Conservation (phyloP, 257 asterid species). For the Solanum chiquidenum region DNA sequence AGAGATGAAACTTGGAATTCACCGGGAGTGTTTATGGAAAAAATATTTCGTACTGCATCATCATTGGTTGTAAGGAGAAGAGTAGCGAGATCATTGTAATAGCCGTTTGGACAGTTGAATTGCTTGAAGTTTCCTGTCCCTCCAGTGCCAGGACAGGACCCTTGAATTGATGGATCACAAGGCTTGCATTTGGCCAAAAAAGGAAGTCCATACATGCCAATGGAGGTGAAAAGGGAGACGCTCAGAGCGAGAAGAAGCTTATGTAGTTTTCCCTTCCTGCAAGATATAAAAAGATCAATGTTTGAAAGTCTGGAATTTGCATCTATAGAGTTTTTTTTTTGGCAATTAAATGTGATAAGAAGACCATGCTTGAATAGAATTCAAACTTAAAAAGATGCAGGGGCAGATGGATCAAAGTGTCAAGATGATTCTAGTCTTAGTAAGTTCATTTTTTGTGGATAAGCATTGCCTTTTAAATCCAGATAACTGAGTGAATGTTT, state of each 20-base stretch:
- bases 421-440: not conserved
- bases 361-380: not conserved
- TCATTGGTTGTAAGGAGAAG: constrained; percentile 79
- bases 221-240: constrained; percentile 77
- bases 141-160: constrained; percentile 65
- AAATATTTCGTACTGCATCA: constrained; percentile 71
- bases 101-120: constrained; percentile 83
- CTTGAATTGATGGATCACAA: constrained; percentile 43
- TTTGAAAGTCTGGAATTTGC: constrained; percentile 7
- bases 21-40: constrained; percentile 59
- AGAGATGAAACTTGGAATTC: constrained; percentile 54
- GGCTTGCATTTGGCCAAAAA: constrained; percentile 75
- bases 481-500: not conserved
- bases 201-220: constrained; percentile 80
- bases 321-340: constrained; percentile 26
- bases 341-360: not conserved
- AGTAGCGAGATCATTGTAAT: constrained; percentile 84
- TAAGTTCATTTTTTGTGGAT: not conserved
- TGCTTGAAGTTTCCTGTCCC: constrained; percentile 79
- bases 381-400: not conserved
- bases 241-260: constrained; percentile 61
- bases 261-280: constrained; percentile 83
- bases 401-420: not conserved
- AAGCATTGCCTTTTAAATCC: not conserved
- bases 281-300: constrained; percentile 5